Conservation (phyloP, 1,284 basidiomycete genomes). For the Schizophyllum amplum region DNA sequence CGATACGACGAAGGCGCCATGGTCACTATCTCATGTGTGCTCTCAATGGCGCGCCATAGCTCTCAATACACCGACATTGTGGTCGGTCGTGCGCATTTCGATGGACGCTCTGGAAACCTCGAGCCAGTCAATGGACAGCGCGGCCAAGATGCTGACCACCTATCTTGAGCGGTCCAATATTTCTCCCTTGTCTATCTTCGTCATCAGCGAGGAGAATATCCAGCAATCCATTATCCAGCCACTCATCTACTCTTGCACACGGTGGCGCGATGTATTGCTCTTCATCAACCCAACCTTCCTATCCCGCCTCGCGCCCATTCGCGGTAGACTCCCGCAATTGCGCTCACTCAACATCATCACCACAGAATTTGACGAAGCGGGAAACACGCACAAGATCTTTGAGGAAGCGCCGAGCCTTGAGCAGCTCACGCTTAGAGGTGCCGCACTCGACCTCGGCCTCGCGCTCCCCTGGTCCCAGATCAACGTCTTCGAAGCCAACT, state of each 20-base stretch:
- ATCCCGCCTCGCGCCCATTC: neutral
- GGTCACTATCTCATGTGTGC: neutral
- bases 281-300: neutral
- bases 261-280: neutral
- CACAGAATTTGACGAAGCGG: neutral
- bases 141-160: neutral
- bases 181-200: neutral
- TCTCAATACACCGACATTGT: neutral
- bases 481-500: neutral
- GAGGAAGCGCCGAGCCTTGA: neutral
- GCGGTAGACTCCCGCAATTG: neutral
- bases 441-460: neutral
- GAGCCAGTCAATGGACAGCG: neutral
- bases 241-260: neutral
- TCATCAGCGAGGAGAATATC: neutral
- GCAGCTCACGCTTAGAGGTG: neutral
- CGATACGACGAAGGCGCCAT: neutral
- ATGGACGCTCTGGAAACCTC: neutral
- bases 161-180: neutral
- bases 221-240: neutral
- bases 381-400: neutral
- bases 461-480: neutral
- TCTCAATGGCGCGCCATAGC: neutral
- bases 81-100: neutral
- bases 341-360: neutral